Evolutionary conservation across 164 flowering plant species (phyloP), one percentile per base, ranked within the genome.

Genomic region (Kalanchoe fedtschenkoi): DNA sequence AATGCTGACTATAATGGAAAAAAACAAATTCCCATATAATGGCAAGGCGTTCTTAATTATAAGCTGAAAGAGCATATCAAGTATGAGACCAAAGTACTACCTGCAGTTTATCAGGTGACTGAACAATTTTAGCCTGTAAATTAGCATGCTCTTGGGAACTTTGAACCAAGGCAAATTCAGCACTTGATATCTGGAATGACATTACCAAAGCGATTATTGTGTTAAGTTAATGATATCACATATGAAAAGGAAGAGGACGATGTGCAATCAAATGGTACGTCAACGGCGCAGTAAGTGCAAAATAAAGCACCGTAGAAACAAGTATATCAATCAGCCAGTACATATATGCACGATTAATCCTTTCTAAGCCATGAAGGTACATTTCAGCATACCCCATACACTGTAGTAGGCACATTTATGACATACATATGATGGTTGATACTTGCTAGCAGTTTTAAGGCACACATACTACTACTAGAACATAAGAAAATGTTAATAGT

Each of bases 61-160:
- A 42, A 42, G n/a, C 14, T 19, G 34, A 34, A 58, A 17, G 14
- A 58, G 41, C 38, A 11, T 34, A 34, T n/a, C 38, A 16, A 10
- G 34, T 10, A 30, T 3, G 5, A 30, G 55, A 17, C 39, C 26
- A 26, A 34, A 58, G n/a, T 32, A 15, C 1, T 63, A 87, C 97
- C 96, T 88, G 97, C 42, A 91, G 72, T 70, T 91, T 91, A 34
- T 88, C 95, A 39, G 97, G 99, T 57, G 99, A 95, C 60, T 88
- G 96, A 63, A 91, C 96, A 69, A 95, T 83, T 75, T 80, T 83
- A 43, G 97, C 83, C 39, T 76, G 81, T 71, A 91, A 72, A 61
- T 68, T 83, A 29, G 85, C 89, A 82, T 82, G 88, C 65, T 87
- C 93, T 75, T 95, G 96, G 55, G 75, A 89, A 80, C 69, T 74